Conservation (phyloP, 1,284 basidiomycete genomes). For the Ustilago lituana region DNA sequence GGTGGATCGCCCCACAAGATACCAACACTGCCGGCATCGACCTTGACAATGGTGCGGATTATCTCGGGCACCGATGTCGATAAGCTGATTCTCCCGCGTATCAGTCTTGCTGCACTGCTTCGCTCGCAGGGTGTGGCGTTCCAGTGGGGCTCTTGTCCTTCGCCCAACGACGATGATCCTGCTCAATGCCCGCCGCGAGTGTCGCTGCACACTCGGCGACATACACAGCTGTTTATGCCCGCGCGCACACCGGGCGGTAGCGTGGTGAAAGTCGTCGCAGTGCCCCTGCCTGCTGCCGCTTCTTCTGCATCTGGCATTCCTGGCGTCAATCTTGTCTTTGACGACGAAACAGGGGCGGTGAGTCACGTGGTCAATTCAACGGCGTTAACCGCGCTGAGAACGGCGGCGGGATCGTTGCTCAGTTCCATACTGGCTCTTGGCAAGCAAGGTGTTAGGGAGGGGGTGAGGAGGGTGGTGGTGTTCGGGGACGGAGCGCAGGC, state of each 20-base stretch:
- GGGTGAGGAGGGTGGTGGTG: slow-evolving; percentile 6
- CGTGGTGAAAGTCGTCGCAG: slow-evolving; percentile 30
- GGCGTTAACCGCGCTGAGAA: slow-evolving; percentile 18
- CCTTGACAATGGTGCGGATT: slow-evolving; percentile 4
- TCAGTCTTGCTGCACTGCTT: neutral
- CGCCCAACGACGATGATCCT: neutral
- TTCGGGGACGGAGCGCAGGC: slow-evolving; percentile 33
- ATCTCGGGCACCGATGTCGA: slow-evolving; percentile 2
- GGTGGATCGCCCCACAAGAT: too few species aligned
- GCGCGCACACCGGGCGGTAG: slow-evolving; percentile 5
- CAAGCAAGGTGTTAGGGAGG: neutral
- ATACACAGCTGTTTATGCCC: slow-evolving; percentile 42
- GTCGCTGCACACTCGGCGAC: neutral
- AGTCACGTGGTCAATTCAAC: slow-evolving; percentile 18
- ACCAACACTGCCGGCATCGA: too few species aligned
- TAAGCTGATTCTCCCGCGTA: neutral
- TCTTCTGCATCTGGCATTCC: slow-evolving; percentile 9
- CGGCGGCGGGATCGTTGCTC: slow-evolving; percentile 22
- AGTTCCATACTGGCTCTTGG: slow-evolving; percentile 12
- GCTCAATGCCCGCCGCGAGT: slow-evolving; percentile 23
- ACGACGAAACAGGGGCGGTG: slow-evolving; percentile 4
- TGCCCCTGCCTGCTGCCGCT: slow-evolving; percentile 1
- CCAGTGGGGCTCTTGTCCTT: neutral
- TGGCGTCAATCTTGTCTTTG: slow-evolving; percentile 18
- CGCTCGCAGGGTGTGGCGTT: slow-evolving; percentile 21